Conservation (phyloP, 768 basidiomycete genomes). For the Trametes sanguinea region DNA sequence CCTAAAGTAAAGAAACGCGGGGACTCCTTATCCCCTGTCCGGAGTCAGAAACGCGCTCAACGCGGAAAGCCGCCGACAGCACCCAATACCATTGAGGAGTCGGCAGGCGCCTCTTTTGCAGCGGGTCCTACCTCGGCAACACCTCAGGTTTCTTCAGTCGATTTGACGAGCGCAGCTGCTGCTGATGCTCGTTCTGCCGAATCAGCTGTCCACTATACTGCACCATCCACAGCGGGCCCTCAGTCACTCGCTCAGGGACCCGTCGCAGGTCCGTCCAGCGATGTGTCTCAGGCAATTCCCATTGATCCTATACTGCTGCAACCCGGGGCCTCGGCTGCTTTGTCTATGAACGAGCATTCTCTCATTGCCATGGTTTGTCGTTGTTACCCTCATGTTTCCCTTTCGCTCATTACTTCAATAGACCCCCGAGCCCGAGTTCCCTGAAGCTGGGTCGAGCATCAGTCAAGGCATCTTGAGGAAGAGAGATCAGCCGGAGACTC, state of each 20-base stretch:
- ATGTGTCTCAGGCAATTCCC: background rate
- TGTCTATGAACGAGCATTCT: background rate
- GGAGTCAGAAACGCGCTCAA: background rate
- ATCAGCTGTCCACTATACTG: no score
- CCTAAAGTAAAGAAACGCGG: conserved; percentile 13
- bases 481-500: conserved; percentile 13
- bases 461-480: conserved; percentile 8
- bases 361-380: conserved; percentile 18
- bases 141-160: no score
- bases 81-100: background rate
- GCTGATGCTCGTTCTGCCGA: no score
- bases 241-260: no score
- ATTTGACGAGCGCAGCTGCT: no score
- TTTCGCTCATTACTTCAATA: background rate
- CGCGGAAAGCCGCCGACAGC: background rate
- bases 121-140: no score
- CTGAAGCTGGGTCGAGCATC: background rate
- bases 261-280: background rate
- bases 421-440: conserved; percentile 14
- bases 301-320: conserved; percentile 6
- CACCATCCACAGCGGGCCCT: no score
- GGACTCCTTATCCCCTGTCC: conserved; percentile 6
- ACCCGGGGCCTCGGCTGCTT: background rate
- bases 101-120: no score
- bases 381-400: background rate